A percentile compares a stretch with the other conserved stretches of the same genome.
Conservation (phyloP, 2,329 filamentous ascomycete species). For the Chaetomiaceae sp. region DNA sequence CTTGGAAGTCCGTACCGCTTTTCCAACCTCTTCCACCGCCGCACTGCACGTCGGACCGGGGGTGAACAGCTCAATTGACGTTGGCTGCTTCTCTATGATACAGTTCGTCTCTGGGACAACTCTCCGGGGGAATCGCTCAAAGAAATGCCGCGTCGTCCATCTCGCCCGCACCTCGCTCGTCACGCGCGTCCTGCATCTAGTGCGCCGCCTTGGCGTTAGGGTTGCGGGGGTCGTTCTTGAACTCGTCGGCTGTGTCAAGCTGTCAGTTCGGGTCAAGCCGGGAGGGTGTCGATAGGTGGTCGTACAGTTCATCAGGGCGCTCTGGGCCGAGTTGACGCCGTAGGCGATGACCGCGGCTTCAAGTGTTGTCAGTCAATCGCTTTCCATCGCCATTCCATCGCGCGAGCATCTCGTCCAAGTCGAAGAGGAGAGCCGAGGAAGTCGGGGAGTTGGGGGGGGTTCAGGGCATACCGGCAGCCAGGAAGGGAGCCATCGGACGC, state of each 20-base stretch:
- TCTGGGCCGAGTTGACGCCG: slow-evolving; percentile 82
- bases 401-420: not conserved
- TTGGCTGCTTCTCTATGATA: slow-evolving; percentile 37
- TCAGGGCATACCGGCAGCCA: slow-evolving; percentile 74
- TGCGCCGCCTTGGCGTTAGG: slow-evolving; percentile 49
- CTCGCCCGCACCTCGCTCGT: slow-evolving; percentile 20
- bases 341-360: slow-evolving; percentile 81
- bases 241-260: slow-evolving; percentile 70
- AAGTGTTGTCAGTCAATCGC: not conserved
- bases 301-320: slow-evolving; percentile 71
- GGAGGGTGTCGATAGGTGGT: slow-evolving; percentile 12
- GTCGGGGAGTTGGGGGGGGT: not conserved
- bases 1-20: not conserved
- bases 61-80: slow-evolving; percentile 25
- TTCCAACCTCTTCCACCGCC: not conserved
- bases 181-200: slow-evolving; percentile 32
- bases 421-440: not conserved
- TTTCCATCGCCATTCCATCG: not conserved
- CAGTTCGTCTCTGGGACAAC: slow-evolving; percentile 30
- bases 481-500: slow-evolving; percentile 89
- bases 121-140: slow-evolving; percentile 20
- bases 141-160: slow-evolving; percentile 17
- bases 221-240: slow-evolving; percentile 96
- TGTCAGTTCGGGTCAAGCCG: slow-evolving; percentile 16
- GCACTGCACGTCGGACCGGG: slow-evolving; percentile 6